Percentiles rank a stretch among this genome's conserved stretches.
Evolutionary conservation across 192 early-diverging fungal genomes (phyloP).

Genomic region (Spizellomyces punctatus): DNA sequence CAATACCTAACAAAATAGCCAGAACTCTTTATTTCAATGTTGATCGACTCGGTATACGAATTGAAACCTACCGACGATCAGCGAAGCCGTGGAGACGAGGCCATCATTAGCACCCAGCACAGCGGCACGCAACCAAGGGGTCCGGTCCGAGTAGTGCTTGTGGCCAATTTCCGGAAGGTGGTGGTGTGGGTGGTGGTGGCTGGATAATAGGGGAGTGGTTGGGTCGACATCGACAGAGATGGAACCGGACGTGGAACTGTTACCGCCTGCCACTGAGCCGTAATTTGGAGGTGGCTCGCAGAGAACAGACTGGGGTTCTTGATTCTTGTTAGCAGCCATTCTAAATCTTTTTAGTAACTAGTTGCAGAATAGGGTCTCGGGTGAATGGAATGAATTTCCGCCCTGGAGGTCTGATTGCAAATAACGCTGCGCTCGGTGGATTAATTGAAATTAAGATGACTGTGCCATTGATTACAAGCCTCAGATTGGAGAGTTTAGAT

Average conservation of each 20-base stretch:
- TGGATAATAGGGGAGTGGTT: neutral
- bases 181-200: neutral
- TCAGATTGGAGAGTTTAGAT: no score
- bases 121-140: constrained; percentile 48
- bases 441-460: no score
- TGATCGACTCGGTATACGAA: no score
- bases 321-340: no score
- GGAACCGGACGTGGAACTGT: neutral
- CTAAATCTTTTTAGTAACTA: no score
- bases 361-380: no score
- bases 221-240: constrained; percentile 4
- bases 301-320: no score
- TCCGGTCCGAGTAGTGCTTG: constrained; percentile 42
- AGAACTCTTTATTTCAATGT: no score
- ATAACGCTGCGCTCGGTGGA: no score
- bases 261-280: neutral
- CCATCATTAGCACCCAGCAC: constrained; percentile 56
- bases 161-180: constrained; percentile 33
- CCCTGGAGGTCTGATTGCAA: no score
- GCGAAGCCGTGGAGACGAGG: constrained; percentile 46
- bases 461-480: no score
- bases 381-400: no score
- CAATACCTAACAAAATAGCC: constrained; percentile 28
- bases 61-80: constrained; percentile 38
- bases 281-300: neutral